These are phyloP conservation scores for Globomyces sp. DNA, from an alignment of 371 early-diverging fungal species.

Conservation along the genomic window DNA sequence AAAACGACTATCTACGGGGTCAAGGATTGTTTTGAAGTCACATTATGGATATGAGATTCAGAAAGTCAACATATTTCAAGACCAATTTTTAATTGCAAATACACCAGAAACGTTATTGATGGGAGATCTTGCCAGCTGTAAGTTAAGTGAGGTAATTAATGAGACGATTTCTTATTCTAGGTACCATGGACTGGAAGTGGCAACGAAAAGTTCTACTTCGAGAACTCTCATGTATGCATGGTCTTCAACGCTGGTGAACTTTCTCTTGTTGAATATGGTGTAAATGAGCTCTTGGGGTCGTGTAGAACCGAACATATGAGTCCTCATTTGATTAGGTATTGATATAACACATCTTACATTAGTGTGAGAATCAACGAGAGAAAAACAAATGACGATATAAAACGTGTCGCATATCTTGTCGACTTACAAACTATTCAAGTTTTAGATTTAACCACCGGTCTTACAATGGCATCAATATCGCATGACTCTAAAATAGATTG, in stretches of 20 bases:
- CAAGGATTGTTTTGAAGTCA: slow-evolving; percentile 54
- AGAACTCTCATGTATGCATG: slow-evolving; percentile 54
- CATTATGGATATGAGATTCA: slow-evolving; percentile 57
- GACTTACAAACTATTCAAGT: slow-evolving; percentile 55
- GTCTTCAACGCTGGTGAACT: slow-evolving; percentile 61
- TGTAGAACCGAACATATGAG: slow-evolving; percentile 58
- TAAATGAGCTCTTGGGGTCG: slow-evolving; percentile 55
- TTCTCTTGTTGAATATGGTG: slow-evolving; percentile 57
- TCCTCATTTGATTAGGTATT: slow-evolving; percentile 45
- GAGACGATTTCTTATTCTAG: slow-evolving; percentile 13
- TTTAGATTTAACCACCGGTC: slow-evolving; percentile 41
- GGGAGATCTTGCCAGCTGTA: slow-evolving; percentile 55
- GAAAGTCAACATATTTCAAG: slow-evolving; percentile 60
- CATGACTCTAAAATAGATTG: slow-evolving; percentile 56
- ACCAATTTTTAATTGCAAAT: slow-evolving; percentile 55
- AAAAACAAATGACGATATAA: slow-evolving; percentile 41
- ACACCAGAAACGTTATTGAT: slow-evolving; percentile 55
- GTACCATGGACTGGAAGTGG: slow-evolving; percentile 54
- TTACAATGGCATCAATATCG: slow-evolving; percentile 40
- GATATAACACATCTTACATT: too few relatives aligned
- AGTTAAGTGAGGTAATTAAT: slow-evolving; percentile 44
- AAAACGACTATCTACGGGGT: slow-evolving; percentile 56
- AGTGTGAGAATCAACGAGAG: slow-evolving; percentile 56
- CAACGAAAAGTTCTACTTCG: slow-evolving; percentile 54
- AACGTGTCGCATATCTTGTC: slow-evolving; percentile 52